Evolutionary conservation across 2,329 filamentous ascomycete genomes (phyloP).

Genomic region (Aspergillus texensis): DNA sequence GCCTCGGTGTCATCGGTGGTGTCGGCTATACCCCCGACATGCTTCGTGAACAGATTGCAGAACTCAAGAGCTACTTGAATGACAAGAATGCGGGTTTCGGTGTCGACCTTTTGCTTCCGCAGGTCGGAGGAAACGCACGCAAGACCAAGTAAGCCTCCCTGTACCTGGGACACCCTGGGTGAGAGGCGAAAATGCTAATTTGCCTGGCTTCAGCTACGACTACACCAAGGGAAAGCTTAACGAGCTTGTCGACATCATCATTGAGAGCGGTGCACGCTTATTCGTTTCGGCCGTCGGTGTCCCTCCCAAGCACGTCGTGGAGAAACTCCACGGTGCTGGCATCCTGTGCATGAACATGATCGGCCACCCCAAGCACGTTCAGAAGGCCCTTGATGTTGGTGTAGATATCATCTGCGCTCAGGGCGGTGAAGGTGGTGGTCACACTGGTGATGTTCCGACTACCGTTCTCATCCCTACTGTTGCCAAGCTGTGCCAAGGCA

Average conservation of each 20-base stretch:
- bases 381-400: conserved; percentile 90
- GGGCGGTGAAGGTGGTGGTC: conserved; percentile 94
- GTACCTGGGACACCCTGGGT: neutral
- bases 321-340: conserved; percentile 82
- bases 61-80: conserved; percentile 68
- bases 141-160: conserved; percentile 76
- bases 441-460: conserved; percentile 93
- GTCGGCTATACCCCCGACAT: conserved; percentile 92
- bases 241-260: conserved; percentile 87
- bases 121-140: conserved; percentile 89
- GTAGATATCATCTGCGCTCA: conserved; percentile 98
- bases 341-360: conserved; percentile 99
- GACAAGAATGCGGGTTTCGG: conserved; percentile 28
- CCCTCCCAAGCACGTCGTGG: conserved; percentile 84
- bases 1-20: conserved; percentile 93
- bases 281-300: conserved; percentile 98
- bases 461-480: conserved; percentile 90
- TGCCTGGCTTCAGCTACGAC: conserved; percentile 72
- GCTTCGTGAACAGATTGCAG: conserved; percentile 90
- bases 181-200: conserved; percentile 14
- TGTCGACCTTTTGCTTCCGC: conserved; percentile 71
- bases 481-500: conserved; percentile 75
- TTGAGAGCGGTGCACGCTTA: conserved; percentile 85
- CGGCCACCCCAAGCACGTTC: conserved; percentile 97
- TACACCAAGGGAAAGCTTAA: conserved; percentile 99